Percentiles rank a stretch among this genome's conserved stretches.
These are phyloP conservation scores for Microbotryum saponariae DNA, from an alignment of 1,284 basidiomycete species.

Conservation along the genomic window DNA sequence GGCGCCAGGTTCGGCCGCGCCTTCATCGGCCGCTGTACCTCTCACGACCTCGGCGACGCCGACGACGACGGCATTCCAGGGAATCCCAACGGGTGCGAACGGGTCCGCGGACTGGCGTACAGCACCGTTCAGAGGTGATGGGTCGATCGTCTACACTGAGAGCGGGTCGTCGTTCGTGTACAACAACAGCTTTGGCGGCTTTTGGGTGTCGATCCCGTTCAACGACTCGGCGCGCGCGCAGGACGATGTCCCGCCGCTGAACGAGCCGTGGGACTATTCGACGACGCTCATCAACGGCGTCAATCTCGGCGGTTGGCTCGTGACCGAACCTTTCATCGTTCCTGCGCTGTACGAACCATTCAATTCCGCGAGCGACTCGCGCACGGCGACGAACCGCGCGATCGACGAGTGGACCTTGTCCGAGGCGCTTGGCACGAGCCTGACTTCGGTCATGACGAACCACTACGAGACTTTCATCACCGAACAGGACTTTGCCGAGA, in stretches of 20 bases:
- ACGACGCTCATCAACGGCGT: constrained; percentile 48
- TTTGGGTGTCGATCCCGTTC: constrained; percentile 52
- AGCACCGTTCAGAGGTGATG: constrained; percentile 46
- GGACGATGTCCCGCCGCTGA: constrained; percentile 60
- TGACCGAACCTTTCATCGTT: constrained; percentile 78
- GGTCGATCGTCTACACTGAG: constrained; percentile 56
- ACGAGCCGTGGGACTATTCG: constrained; percentile 73
- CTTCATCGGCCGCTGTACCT: neutral
- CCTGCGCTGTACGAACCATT: constrained; percentile 78
- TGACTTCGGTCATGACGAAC: constrained; percentile 47
- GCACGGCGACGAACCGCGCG: constrained; percentile 47
- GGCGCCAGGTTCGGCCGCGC: neutral
- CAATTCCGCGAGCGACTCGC: constrained; percentile 34
- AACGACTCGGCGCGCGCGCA: constrained; percentile 60
- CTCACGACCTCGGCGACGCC: constrained; percentile 4
- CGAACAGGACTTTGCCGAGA: constrained; percentile 78
- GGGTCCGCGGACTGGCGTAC: constrained; percentile 37
- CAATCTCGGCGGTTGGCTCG: constrained; percentile 58
- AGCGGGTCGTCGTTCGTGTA: constrained; percentile 63
- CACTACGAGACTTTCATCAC: constrained; percentile 82
- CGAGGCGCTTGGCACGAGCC: constrained; percentile 57
- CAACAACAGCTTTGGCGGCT: constrained; percentile 53
- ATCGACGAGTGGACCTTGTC: constrained; percentile 73
- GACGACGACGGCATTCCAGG: neutral
- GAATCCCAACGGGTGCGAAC: constrained; percentile 23